phyloP scores from a whole-genome alignment of 1,284 basidiomycete species.

The Pseudozyma sp. region DNA sequence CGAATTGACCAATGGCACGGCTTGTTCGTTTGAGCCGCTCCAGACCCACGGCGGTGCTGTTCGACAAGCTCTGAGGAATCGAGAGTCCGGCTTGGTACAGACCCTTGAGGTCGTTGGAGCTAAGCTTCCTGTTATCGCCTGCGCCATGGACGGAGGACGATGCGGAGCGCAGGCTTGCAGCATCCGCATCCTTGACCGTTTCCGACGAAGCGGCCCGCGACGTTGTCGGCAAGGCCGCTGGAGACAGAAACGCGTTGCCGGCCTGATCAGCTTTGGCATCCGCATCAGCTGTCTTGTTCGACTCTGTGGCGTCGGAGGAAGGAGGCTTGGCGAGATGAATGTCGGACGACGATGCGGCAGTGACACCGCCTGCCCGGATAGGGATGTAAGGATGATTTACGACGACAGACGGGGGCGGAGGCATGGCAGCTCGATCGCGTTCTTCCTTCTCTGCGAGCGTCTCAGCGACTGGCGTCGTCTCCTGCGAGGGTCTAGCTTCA shows the following conservation, averaged over 20 bases:
- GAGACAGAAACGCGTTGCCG: conserved; percentile 10
- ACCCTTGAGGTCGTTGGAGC: conserved; percentile 37
- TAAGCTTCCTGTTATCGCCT: conserved; percentile 16
- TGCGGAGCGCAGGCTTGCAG: conserved; percentile 16
- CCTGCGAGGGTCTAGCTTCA: conserved; percentile 7
- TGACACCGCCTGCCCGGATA: conserved; percentile 36
- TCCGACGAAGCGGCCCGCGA: not conserved
- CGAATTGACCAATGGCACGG: conserved; percentile 34
- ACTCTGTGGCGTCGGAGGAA: not conserved
- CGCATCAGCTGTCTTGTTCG: too few species aligned
- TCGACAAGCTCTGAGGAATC: conserved; percentile 35
- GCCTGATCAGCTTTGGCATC: not conserved
- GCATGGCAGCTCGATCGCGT: conserved; percentile 33
- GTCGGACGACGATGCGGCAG: conserved; percentile 22
- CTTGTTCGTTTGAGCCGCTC: conserved; percentile 39
- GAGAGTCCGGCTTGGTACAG: conserved; percentile 36
- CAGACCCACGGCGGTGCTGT: conserved; percentile 36
- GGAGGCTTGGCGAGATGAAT: conserved; percentile 3
- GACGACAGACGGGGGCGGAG: conserved; percentile 37
- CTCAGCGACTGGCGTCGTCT: conserved; percentile 14
- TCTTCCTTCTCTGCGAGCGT: conserved; percentile 13
- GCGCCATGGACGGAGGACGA: conserved; percentile 7
- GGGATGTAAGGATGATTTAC: conserved; percentile 42
- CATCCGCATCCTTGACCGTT: conserved; percentile 9
- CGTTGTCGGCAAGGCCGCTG: not conserved